These are phyloP conservation scores for Fremontodendron californicum DNA, from an alignment of 345 rosid genomes.

Conservation along the genomic window DNA sequence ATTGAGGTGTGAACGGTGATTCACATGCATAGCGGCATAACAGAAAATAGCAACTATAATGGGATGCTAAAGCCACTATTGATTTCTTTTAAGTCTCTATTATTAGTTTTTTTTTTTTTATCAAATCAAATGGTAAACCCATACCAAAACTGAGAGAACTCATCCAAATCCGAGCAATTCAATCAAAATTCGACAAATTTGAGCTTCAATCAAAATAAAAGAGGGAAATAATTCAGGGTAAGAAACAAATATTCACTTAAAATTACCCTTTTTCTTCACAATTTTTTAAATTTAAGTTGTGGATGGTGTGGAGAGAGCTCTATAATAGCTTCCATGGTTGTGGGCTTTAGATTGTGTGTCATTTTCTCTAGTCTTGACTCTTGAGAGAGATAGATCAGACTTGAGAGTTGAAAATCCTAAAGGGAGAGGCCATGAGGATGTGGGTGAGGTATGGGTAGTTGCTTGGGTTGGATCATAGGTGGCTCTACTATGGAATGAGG, in stretches of 20 bases:
- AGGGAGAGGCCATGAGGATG: neutral
- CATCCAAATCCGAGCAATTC: neutral
- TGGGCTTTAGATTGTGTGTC: neutral
- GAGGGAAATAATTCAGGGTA: neutral
- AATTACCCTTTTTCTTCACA: neutral
- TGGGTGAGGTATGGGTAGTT: neutral
- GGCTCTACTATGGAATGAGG: neutral
- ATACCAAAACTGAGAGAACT: neutral
- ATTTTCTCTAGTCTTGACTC: neutral
- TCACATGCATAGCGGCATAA: neutral
- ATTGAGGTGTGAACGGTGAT: neutral
- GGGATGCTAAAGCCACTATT: neutral
- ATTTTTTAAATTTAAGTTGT: neutral
- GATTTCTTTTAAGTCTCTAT: neutral
- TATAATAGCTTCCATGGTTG: neutral
- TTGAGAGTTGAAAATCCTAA: neutral
- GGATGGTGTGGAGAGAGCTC: neutral
- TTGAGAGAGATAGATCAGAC: neutral
- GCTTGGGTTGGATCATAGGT: neutral
- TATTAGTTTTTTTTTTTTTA: neutral
- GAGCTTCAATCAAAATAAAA: neutral
- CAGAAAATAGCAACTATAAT: neutral
- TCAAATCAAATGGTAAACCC: neutral
- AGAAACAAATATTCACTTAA: neutral
- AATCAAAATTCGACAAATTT: neutral